Evolutionary conservation across 2,329 filamentous ascomycete species (phyloP).

Genomic region (Colletotrichum destructivum): DNA sequence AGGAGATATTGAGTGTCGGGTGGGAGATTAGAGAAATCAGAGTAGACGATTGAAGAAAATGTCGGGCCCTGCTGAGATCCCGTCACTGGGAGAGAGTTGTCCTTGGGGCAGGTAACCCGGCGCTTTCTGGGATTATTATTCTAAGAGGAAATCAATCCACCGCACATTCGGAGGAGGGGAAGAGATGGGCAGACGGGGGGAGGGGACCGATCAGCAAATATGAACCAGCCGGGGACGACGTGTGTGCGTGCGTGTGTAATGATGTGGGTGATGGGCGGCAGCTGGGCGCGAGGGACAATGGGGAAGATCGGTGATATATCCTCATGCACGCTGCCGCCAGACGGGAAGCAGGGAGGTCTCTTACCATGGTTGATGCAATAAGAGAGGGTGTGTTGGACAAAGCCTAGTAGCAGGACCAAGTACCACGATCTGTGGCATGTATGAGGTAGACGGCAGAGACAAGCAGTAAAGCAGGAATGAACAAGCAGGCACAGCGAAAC

Average conservation of each 20-base stretch:
- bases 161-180: constrained; percentile 52
- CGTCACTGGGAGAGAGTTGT: constrained; percentile 53
- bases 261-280: constrained; percentile 44
- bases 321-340: constrained; percentile 61
- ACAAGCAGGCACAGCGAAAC: constrained; percentile 43
- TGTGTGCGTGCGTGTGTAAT: constrained; percentile 22
- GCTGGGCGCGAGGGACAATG: constrained; percentile 45
- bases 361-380: constrained; percentile 65
- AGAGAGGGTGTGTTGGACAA: constrained; percentile 57
- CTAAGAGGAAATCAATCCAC: constrained; percentile 58
- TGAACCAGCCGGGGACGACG: constrained; percentile 40
- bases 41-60: constrained; percentile 43
- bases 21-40: constrained; percentile 46
- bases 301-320: constrained; percentile 59
- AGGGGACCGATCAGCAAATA: constrained; percentile 36
- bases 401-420: constrained; percentile 51
- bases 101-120: constrained; percentile 58
- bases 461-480: constrained; percentile 39
- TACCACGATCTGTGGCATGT: constrained; percentile 55
- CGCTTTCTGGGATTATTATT: constrained; percentile 60
- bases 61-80: constrained; percentile 51
- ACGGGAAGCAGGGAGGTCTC: constrained; percentile 55
- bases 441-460: constrained; percentile 52
- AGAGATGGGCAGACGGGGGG: constrained; percentile 45
- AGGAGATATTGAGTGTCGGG: constrained; percentile 48